Evolutionary conservation across 257 asterid species (phyloP).

Genomic region (Nicotiana attenuata): DNA sequence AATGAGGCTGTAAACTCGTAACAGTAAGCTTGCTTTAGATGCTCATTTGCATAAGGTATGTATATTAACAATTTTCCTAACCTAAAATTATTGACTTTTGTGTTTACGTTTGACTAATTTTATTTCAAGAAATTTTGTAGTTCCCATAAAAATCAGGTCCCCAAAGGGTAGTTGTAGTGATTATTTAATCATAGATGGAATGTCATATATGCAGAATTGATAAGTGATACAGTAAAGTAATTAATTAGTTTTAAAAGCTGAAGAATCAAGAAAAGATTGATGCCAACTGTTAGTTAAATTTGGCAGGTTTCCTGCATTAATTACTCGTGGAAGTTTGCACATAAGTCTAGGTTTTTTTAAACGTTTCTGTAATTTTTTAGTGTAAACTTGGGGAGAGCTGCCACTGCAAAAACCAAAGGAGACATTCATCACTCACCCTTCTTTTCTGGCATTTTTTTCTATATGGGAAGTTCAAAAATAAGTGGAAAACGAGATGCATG

Average conservation of each 20-base stretch:
- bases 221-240: not conserved
- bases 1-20: not conserved
- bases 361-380: not conserved
- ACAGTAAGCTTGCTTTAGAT: not conserved
- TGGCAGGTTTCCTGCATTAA: not conserved
- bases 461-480: conserved; percentile 5
- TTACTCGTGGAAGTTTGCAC: not conserved
- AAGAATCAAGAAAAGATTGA: not conserved
- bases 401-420: not conserved
- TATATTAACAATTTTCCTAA: not conserved
- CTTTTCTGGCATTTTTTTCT: not conserved
- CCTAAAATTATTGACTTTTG: not conserved
- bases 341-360: not conserved
- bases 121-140: not conserved
- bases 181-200: not conserved
- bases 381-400: conserved; percentile 4
- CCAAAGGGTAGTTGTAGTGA: not conserved
- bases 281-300: not conserved
- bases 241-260: not conserved
- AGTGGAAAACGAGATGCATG: conserved; percentile 7
- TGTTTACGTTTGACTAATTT: not conserved
- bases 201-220: not conserved
- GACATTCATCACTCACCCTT: conserved; percentile 2
- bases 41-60: not conserved
- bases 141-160: not conserved